phyloP scores from a whole-genome alignment of 1,284 basidiomycete species.

The Apiotrichum porosum region DNA sequence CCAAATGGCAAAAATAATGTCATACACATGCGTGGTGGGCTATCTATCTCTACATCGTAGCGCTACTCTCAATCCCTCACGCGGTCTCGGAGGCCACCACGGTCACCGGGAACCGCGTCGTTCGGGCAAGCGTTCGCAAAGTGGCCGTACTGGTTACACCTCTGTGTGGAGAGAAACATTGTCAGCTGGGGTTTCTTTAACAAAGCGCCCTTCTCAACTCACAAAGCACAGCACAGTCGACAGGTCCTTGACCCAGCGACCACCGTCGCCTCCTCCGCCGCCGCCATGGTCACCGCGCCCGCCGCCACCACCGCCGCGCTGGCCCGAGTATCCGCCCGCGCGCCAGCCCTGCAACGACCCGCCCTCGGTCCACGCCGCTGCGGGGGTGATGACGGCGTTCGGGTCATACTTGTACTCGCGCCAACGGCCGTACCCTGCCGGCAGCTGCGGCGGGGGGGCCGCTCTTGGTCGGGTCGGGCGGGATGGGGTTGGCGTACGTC shows the following conservation, averaged over 20 bases:
- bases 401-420: slow-evolving; percentile 77
- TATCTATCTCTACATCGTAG: no score
- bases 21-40: no score
- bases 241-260: slow-evolving; percentile 51
- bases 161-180: no score
- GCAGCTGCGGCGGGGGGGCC: slow-evolving; percentile 73
- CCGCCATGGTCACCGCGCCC: slow-evolving; percentile 19
- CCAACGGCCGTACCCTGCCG: slow-evolving; percentile 64
- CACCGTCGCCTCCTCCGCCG: slow-evolving; percentile 25
- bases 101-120: slow-evolving; percentile 45
- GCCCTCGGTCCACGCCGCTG: slow-evolving; percentile 42
- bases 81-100: slow-evolving; percentile 41
- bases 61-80: no score
- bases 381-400: slow-evolving; percentile 44
- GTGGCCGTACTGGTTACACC: slow-evolving; percentile 67
- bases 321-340: slow-evolving; percentile 35
- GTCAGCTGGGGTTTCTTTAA: neutral
- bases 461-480: slow-evolving; percentile 68
- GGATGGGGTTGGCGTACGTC: slow-evolving; percentile 72
- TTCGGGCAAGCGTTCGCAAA: slow-evolving; percentile 92
- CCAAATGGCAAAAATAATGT: no score
- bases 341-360: slow-evolving; percentile 39
- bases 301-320: slow-evolving; percentile 21
- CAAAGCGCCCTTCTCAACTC: no score
- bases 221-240: slow-evolving; percentile 85